Evolutionary conservation across 2,329 filamentous ascomycete genomes (phyloP).

Genomic region (Diaporthe nobilis): DNA sequence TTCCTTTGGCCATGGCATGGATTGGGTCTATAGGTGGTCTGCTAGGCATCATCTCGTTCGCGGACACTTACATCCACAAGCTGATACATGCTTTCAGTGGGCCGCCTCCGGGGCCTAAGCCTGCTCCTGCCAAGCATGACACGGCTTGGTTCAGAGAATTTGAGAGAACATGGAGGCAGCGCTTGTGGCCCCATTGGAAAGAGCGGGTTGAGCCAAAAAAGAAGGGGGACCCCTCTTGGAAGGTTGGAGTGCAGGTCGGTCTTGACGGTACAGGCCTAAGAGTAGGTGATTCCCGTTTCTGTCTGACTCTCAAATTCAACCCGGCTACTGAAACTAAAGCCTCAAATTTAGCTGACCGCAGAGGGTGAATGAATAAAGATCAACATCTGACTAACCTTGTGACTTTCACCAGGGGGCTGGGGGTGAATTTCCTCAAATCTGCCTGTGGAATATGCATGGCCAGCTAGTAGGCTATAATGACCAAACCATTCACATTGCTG

Average conservation of each 20-base stretch:
- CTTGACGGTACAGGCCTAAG: neutral
- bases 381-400: neutral
- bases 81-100: neutral
- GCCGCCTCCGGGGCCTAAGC: neutral
- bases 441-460: constrained; percentile 23
- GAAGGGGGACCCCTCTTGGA: neutral
- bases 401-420: neutral
- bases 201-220: neutral
- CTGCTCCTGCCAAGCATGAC: neutral
- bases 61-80: neutral
- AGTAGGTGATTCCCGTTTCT: neutral
- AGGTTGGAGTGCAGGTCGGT: neutral
- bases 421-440: neutral
- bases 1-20: neutral
- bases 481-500: neutral
- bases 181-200: neutral
- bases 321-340: neutral
- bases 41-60: neutral
- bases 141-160: neutral
- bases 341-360: neutral
- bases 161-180: neutral
- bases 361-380: no score
- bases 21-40: neutral
- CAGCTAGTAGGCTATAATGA: neutral
- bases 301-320: neutral